These are phyloP conservation scores for Crithidia acanthocephali DNA, from an alignment of 208 protist species.

Conservation along the genomic window DNA sequence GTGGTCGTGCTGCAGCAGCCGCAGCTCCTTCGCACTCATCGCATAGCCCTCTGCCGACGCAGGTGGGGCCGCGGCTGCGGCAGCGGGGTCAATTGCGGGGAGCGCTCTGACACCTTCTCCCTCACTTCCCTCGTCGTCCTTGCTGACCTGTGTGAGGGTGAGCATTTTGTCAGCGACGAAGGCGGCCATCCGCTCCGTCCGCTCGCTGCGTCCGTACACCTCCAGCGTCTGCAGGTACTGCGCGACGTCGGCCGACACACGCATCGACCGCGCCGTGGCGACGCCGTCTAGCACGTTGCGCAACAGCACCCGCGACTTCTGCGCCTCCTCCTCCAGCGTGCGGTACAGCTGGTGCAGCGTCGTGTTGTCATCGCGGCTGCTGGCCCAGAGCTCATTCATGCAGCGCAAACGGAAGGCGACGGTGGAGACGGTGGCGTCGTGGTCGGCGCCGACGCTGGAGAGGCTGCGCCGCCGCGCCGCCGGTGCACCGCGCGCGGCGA, in stretches of 20 bases:
- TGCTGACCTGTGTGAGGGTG: background rate
- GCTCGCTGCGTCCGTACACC: slow-evolving; percentile 77
- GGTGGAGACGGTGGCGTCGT: slow-evolving; percentile 66
- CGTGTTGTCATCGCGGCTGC: slow-evolving; percentile 79
- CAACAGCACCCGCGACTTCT: slow-evolving; percentile 59
- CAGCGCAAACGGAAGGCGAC: slow-evolving; percentile 84
- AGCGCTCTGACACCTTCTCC: background rate
- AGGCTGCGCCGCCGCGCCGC: slow-evolving; percentile 50
- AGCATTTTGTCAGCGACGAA: slow-evolving; percentile 67
- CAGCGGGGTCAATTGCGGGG: background rate
- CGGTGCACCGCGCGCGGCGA: slow-evolving; percentile 56
- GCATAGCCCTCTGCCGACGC: slow-evolving; percentile 1
- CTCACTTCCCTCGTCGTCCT: background rate
- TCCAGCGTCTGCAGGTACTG: slow-evolving; percentile 79
- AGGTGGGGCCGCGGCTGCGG: background rate
- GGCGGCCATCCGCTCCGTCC: slow-evolving; percentile 52
- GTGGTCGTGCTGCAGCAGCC: slow-evolving; percentile 32
- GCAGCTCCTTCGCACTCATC: slow-evolving; percentile 19
- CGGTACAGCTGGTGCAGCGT: slow-evolving; percentile 83
- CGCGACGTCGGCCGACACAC: slow-evolving; percentile 41
- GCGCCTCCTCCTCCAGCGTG: slow-evolving; percentile 53
- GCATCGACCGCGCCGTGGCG: slow-evolving; percentile 65
- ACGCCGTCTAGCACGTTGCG: slow-evolving; percentile 82
- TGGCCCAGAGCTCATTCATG: slow-evolving; percentile 81
- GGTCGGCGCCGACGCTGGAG: slow-evolving; percentile 34